These are phyloP conservation scores for Naganishia sp. DNA, from an alignment of 1,284 basidiomycete species.

Conservation along the genomic window DNA sequence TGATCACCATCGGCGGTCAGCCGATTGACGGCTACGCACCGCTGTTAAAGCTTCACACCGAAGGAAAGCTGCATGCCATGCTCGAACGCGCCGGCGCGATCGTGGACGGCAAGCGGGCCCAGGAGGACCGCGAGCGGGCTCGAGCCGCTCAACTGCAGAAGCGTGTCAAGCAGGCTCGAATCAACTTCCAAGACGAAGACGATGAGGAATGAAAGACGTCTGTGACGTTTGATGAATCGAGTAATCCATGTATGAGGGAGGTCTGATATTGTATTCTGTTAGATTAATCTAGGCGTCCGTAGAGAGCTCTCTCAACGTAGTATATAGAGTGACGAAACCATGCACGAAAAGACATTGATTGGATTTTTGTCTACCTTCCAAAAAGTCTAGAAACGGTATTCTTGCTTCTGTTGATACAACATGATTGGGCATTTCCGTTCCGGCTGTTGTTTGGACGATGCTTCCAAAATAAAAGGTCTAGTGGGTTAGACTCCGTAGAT, in stretches of 20 bases:
- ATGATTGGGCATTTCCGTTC: too few relatives aligned
- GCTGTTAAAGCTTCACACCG: conserved; percentile 20
- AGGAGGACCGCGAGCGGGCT: conserved; percentile 7
- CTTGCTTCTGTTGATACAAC: too few relatives aligned
- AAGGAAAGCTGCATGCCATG: conserved; percentile 18
- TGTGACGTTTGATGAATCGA: not conserved
- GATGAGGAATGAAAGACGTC: not conserved
- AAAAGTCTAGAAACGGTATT: too few relatives aligned
- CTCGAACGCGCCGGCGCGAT: conserved; percentile 31
- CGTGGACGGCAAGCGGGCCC: conserved; percentile 26
- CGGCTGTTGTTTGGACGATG: too few relatives aligned
- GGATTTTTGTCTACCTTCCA: too few relatives aligned
- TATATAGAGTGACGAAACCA: not conserved
- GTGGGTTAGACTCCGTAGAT: conserved; percentile 64
- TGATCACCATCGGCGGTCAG: conserved; percentile 32
- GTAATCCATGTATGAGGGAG: conserved; percentile 12
- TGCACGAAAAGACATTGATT: not conserved
- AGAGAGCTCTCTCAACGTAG: not conserved
- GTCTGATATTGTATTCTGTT: not conserved
- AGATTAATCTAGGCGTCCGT: not conserved
- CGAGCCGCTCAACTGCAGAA: not conserved
- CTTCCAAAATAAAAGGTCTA: not conserved
- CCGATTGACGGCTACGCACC: conserved; percentile 28
- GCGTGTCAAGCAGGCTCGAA: conserved; percentile 12
- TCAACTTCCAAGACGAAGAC: conserved; percentile 3